These are phyloP conservation scores for Spiraea crenata DNA, from an alignment of 331 rosid genomes.

Conservation along the genomic window DNA sequence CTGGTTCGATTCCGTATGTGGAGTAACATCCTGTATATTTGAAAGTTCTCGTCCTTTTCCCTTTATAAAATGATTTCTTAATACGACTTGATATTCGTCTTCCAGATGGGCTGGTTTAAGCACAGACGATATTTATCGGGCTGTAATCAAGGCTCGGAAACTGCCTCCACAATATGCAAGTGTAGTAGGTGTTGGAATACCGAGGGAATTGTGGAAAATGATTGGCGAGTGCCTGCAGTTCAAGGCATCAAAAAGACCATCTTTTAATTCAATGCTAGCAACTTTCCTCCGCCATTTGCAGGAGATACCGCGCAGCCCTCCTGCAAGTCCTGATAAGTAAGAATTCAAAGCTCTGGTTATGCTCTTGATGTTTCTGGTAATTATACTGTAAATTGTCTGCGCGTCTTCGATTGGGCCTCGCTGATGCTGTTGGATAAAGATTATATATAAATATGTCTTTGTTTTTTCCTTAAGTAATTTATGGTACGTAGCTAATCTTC, in stretches of 20 bases:
- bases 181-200: constrained; percentile 96
- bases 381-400: too few species aligned
- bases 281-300: constrained; percentile 91
- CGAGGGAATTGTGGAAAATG: constrained; percentile 97
- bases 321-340: constrained; percentile 95
- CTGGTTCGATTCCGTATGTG: constrained; percentile 98
- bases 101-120: constrained; percentile 96
- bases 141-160: constrained; percentile 77
- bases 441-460: too few species aligned
- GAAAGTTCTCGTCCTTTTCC: constrained; percentile 27
- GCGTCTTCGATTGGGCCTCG: background rate
- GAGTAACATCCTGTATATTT: constrained; percentile 38
- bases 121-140: constrained; percentile 85
- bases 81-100: constrained; percentile 28
- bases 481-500: background rate
- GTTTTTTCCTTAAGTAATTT: background rate
- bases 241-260: constrained; percentile 88
- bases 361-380: constrained; percentile 15
- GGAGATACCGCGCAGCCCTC: constrained; percentile 92
- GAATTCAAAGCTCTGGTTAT: constrained; percentile 30
- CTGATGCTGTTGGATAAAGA: constrained; percentile 6
- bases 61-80: constrained; percentile 21
- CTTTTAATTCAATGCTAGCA: constrained; percentile 83
- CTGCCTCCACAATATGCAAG: constrained; percentile 97
- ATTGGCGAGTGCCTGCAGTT: constrained; percentile 96